A percentile compares a stretch with the other conserved stretches of the same genome.
phyloP scores from a whole-genome alignment of 306 rosid species.

The Quercus gilva region DNA sequence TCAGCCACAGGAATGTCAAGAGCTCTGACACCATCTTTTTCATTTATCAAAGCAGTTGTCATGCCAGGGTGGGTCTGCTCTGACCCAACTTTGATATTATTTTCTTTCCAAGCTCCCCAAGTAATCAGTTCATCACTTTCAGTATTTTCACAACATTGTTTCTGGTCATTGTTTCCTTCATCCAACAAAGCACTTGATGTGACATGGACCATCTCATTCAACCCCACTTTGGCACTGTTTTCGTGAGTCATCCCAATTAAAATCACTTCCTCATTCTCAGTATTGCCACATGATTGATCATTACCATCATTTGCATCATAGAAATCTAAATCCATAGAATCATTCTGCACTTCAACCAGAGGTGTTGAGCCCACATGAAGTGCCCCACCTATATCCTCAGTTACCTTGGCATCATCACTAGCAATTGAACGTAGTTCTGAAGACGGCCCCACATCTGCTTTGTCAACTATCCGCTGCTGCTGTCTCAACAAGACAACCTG shows the following conservation, averaged over 20 bases:
- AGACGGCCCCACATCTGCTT: constrained; percentile 14
- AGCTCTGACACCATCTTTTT: constrained; percentile 20
- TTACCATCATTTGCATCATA: constrained; percentile 22
- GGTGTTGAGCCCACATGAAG: constrained; percentile 2
- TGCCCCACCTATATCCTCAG: constrained; percentile 8
- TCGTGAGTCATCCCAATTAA: constrained; percentile 19
- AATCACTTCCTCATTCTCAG: constrained; percentile 21
- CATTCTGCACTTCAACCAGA: constrained; percentile 24
- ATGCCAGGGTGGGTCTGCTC: constrained; percentile 1
- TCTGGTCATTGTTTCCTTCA: constrained; percentile 21
- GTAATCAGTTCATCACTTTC: neutral
- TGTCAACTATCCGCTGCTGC: constrained; percentile 17
- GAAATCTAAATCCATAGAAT: constrained; percentile 17
- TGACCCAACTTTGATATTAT: neutral
- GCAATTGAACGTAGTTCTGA: constrained; percentile 6
- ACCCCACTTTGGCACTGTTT: constrained; percentile 14
- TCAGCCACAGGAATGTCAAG: constrained; percentile 15
- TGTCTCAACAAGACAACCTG: constrained; percentile 18
- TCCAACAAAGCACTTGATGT: constrained; percentile 26
- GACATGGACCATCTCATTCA: constrained; percentile 10
- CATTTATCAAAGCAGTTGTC: constrained; percentile 3
- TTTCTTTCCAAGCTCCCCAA: neutral
- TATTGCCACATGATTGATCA: constrained; percentile 10
- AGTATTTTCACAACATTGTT: constrained; percentile 14
- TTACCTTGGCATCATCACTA: constrained; percentile 17